Percentiles rank a stretch among this genome's conserved stretches.
phyloP scores from a whole-genome alignment of 1,284 basidiomycete species.

The Pseudomicrostroma phylloplanum region DNA sequence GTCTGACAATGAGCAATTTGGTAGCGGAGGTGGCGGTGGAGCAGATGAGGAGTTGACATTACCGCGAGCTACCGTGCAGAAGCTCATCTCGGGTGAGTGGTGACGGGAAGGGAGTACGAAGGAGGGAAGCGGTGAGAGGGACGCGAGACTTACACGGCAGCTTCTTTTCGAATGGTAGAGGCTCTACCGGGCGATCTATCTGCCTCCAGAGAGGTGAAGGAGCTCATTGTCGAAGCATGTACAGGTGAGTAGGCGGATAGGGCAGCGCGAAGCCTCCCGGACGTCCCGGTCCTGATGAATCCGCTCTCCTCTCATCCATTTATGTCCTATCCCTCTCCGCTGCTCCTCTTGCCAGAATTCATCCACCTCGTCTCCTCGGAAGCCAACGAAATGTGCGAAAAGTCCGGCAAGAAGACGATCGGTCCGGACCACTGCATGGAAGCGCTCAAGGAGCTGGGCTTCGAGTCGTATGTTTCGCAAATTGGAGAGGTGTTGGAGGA shows the following conservation, averaged over 20 bases:
- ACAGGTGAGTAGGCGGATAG: slow-evolving; percentile 54
- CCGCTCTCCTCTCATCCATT: neutral
- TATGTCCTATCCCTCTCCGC: slow-evolving; percentile 9
- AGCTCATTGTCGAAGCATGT: slow-evolving; percentile 94
- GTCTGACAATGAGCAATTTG: neutral
- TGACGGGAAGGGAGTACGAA: neutral
- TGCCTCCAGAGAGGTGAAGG: slow-evolving; percentile 90
- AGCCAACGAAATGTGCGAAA: slow-evolving; percentile 95
- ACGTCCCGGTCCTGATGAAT: too few species aligned
- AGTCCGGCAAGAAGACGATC: slow-evolving; percentile 98
- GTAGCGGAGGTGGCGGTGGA: slow-evolving; percentile 52
- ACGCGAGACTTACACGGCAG: neutral
- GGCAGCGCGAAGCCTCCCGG: too few species aligned
- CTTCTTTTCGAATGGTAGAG: slow-evolving; percentile 57
- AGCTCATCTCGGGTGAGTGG: slow-evolving; percentile 80
- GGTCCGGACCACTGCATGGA: slow-evolving; percentile 92
- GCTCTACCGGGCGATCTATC: slow-evolving; percentile 80
- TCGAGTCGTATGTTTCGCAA: slow-evolving; percentile 76
- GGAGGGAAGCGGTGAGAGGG: neutral
- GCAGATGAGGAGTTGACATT: slow-evolving; percentile 85
- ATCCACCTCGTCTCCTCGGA: slow-evolving; percentile 96
- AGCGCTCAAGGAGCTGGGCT: slow-evolving; percentile 86
- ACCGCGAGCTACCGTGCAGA: slow-evolving; percentile 93
- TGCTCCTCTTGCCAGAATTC: slow-evolving; percentile 65
- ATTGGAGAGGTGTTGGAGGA: slow-evolving; percentile 87